These are phyloP conservation scores for Colletotrichum paranaense DNA, from an alignment of 2,329 filamentous ascomycete genomes.

Conservation along the genomic window DNA sequence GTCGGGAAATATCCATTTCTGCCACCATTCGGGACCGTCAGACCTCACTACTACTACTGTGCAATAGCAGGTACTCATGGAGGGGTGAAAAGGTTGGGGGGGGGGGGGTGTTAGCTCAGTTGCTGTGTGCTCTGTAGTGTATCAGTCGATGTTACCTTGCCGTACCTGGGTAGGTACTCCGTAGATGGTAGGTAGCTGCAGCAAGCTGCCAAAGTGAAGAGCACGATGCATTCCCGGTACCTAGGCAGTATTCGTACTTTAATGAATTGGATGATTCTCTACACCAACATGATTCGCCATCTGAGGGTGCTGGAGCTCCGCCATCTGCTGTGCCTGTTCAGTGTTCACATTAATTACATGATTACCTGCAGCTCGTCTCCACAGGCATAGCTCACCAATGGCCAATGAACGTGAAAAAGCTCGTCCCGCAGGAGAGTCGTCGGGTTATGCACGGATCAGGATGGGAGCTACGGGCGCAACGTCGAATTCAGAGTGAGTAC, in stretches of 20 bases:
- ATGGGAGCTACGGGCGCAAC: not conserved
- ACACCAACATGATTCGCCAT: not conserved
- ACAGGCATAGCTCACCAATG: not conserved
- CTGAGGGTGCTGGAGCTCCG: slow-evolving; percentile 1
- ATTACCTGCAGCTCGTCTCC: not conserved
- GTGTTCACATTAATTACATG: slow-evolving; percentile 5
- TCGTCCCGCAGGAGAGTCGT: not conserved
- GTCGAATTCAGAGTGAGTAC: not conserved
- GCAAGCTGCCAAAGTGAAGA: not conserved
- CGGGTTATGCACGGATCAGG: not conserved
- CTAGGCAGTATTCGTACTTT: too few species aligned
- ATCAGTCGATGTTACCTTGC: not conserved
- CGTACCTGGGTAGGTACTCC: not conserved
- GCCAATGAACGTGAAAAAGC: slow-evolving; percentile 9
- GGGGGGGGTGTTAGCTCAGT: not conserved
- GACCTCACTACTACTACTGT: not conserved
- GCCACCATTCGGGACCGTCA: not conserved
- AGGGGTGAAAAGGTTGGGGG: too few species aligned
- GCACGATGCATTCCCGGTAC: not conserved
- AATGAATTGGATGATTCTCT: not conserved
- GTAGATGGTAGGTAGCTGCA: not conserved
- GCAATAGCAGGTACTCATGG: not conserved
- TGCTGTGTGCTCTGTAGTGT: too few species aligned
- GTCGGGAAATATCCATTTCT: not conserved
- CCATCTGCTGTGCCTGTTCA: slow-evolving; percentile 10